Conservation (phyloP, 2,329 filamentous ascomycete genomes). For the Zymoseptoria ardabiliae region DNA sequence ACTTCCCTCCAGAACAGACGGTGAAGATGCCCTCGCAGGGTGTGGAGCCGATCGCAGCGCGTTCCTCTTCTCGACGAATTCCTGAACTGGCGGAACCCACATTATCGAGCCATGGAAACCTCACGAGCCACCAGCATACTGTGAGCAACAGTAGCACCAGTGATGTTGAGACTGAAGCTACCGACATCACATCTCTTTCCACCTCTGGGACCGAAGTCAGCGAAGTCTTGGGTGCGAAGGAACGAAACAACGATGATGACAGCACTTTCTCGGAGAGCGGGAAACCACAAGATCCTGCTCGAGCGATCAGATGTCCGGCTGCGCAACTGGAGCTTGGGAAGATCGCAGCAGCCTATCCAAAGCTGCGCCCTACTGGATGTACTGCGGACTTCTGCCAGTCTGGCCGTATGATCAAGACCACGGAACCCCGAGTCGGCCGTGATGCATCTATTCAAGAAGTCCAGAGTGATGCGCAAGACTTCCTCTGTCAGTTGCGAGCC, state of each 20-base stretch:
- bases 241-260: not conserved
- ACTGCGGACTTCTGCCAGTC: constrained; percentile 3
- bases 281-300: not conserved
- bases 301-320: not conserved
- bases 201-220: not conserved
- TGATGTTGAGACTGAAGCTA: not conserved
- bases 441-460: not conserved
- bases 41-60: not conserved
- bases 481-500: constrained; percentile 1
- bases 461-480: constrained; percentile 2
- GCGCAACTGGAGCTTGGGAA: not conserved
- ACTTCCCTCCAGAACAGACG: not conserved
- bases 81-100: not conserved
- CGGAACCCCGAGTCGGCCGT: constrained; percentile 4
- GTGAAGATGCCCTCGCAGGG: not conserved
- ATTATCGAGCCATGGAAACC: not conserved
- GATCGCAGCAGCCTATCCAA: constrained; percentile 1
- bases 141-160: not conserved
- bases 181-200: not conserved
- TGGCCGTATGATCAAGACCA: constrained; percentile 6
- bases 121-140: not conserved
- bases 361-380: constrained; percentile 1
- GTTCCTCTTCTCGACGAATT: not conserved
- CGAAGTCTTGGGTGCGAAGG: not conserved
- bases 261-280: not conserved